Base-by-base conservation (phyloP, 2,329 filamentous ascomycete genomes). In the Exserohilum rostratum region DNA sequence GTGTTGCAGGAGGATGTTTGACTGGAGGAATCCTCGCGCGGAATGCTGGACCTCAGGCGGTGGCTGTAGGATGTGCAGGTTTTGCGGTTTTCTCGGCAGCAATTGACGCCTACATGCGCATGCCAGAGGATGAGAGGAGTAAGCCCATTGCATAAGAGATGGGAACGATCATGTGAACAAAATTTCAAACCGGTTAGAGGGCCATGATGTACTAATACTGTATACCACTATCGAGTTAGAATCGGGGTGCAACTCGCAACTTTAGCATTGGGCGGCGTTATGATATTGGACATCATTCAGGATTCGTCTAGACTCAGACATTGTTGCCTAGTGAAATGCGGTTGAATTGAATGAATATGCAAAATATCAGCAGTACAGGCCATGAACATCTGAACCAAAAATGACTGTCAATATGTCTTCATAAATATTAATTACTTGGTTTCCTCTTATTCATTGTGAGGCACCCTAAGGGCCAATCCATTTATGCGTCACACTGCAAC, bases 51-150 rank as follows among this genome's bases (percentile, higher is more conserved):
- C 95, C 95, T 6, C 90, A 95, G 78, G 95, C 93, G 29, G 90
- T 91, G 45, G 88, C 87, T 1, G 83, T 96, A 3, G 95, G 95
- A 1, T 98, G 93, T 76, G 90, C 87, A 11, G 95, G 93, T 0
- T 99, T 99, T 76, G 95, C 95, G 52, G 93, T 91, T 1, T 98
- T 98, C 68, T 90, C 87, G 74, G 87, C 90, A 12, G 93, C 93
- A 0, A 97, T 98, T 73, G 93, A 98, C 82, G 87, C 86, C 31
- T 97, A 91, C 74, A 91, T 97, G 91, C 61, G 75, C 31, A 70
- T 76, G 72, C 73, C 73, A 2, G 74, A 76, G 56, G 74, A 77
- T 55, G 75, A 77, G 64, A 69, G 64, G 57, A 74, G 73, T 65
- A 68, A 67, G 38, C 73, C 75, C 35, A 76, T 77, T 53, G 71